Conservation (phyloP, 225 moss, liverwort and hornwort species). For the Bryoerythrophyllum caledonicum region DNA sequence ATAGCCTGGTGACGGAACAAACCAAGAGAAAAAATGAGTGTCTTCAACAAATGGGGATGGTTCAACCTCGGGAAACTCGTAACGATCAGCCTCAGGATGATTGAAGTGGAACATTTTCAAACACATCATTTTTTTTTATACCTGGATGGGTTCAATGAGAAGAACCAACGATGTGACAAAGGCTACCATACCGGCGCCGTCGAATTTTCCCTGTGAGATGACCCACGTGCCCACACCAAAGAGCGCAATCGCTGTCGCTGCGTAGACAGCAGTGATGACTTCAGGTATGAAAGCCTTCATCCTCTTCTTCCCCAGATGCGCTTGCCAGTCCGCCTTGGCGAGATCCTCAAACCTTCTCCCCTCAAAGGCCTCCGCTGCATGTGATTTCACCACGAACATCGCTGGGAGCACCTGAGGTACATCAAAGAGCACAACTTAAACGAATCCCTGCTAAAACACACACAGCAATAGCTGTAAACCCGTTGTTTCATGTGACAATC, state of each 20-base stretch:
- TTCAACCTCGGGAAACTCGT: too few relatives aligned
- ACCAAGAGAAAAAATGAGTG: background rate
- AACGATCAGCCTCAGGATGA: background rate
- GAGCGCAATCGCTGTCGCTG: constrained; percentile 75
- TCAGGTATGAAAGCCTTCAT: constrained; percentile 98
- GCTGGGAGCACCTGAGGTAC: constrained; percentile 82
- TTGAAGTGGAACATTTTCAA: constrained; percentile 1
- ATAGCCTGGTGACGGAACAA: constrained; percentile 54
- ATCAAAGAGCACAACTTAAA: constrained; percentile 20
- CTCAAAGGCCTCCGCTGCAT: constrained; percentile 85
- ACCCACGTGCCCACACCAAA: constrained; percentile 94
- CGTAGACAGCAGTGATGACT: constrained; percentile 92
- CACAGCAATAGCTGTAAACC: background rate
- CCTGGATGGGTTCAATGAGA: constrained; percentile 95
- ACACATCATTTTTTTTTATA: too few relatives aligned
- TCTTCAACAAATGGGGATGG: background rate
- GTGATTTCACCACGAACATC: constrained; percentile 93
- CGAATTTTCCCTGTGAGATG: constrained; percentile 77
- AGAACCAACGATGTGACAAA: constrained; percentile 91
- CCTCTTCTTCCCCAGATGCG: constrained; percentile 82
- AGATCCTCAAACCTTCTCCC: constrained; percentile 73
- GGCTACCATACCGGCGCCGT: constrained; percentile 89
- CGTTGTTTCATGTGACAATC: background rate
- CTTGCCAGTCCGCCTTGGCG: constrained; percentile 77
- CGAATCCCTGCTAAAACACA: background rate